A percentile compares a stretch with the other conserved stretches of the same genome.
These are phyloP conservation scores for Ustilago loliicola DNA, from an alignment of 1,284 basidiomycete genomes.

Conservation along the genomic window DNA sequence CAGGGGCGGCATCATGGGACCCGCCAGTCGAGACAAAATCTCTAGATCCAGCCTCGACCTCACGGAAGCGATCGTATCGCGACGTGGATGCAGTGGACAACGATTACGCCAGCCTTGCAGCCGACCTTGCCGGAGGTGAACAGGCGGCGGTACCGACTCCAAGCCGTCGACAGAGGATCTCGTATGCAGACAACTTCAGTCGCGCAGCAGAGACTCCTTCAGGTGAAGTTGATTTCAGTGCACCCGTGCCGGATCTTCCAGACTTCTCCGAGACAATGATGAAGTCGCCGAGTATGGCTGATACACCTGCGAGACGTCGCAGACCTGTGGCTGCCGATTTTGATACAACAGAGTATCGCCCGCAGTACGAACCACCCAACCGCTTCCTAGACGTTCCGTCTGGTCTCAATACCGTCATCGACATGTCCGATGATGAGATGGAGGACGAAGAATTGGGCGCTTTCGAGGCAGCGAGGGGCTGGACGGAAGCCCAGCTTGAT, in stretches of 20 bases:
- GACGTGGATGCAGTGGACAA: conserved; percentile 41
- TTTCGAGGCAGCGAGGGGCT: conserved; percentile 15
- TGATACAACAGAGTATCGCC: conserved; percentile 27
- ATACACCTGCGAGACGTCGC: conserved; percentile 14
- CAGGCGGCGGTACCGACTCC: conserved; percentile 1
- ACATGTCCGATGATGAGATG: conserved; percentile 47
- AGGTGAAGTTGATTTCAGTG: conserved; percentile 41
- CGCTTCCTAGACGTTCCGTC: conserved; percentile 42
- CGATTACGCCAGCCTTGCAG: not conserved
- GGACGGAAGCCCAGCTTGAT: conserved; percentile 17
- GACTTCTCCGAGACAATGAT: conserved; percentile 8
- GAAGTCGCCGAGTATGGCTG: not conserved
- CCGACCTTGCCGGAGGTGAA: conserved; percentile 18
- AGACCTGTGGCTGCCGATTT: conserved; percentile 38
- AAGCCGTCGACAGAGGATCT: conserved; percentile 39
- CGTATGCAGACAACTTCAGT: conserved; percentile 47
- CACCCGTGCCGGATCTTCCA: conserved; percentile 32
- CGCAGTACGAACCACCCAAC: conserved; percentile 8
- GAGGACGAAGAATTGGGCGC: conserved; percentile 24
- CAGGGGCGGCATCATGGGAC: not conserved
- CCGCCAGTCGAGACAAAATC: not conserved
- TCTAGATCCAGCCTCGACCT: conserved; percentile 4
- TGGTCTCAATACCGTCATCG: conserved; percentile 44
- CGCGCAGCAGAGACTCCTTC: conserved; percentile 26
- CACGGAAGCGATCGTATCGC: conserved; percentile 39